phyloP scores from a whole-genome alignment of 305 asterid species.

The Fraxinus velutina region DNA sequence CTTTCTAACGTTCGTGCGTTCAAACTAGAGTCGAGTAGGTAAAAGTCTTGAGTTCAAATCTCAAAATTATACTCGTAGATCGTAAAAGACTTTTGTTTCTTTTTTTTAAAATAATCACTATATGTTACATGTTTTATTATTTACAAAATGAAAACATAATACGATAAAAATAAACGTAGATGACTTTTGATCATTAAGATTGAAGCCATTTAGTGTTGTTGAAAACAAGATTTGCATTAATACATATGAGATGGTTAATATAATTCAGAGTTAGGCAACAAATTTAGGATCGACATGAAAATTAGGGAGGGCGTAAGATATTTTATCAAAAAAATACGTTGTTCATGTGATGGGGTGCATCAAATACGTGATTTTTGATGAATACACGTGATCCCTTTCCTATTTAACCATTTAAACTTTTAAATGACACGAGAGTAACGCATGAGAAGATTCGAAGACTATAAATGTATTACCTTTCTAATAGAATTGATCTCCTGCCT shows the following conservation, averaged over 20 bases:
- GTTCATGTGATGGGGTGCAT: not conserved
- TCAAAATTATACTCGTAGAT: not conserved
- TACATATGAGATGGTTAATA: not conserved
- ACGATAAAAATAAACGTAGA: not conserved
- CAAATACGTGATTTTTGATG: not conserved
- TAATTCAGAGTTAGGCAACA: not conserved
- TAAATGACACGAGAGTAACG: not conserved
- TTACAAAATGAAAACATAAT: not conserved
- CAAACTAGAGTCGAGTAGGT: not conserved
- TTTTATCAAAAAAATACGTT: not conserved
- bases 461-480: not conserved
- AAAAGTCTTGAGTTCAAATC: not conserved
- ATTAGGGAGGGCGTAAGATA: not conserved
- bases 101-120: not conserved
- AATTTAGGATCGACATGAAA: not conserved
- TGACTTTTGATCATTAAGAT: not conserved
- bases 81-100: not conserved
- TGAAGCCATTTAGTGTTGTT: not conserved
- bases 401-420: not conserved
- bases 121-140: not conserved
- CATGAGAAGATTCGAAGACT: not conserved
- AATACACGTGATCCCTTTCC: not conserved
- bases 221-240: not conserved
- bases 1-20: not conserved
- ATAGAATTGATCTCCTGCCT: not conserved